Evolutionary conservation across 768 basidiomycete genomes (phyloP), one percentile per base, ranked within the genome.

Genomic region (Termitomyces bulborhizus): DNA sequence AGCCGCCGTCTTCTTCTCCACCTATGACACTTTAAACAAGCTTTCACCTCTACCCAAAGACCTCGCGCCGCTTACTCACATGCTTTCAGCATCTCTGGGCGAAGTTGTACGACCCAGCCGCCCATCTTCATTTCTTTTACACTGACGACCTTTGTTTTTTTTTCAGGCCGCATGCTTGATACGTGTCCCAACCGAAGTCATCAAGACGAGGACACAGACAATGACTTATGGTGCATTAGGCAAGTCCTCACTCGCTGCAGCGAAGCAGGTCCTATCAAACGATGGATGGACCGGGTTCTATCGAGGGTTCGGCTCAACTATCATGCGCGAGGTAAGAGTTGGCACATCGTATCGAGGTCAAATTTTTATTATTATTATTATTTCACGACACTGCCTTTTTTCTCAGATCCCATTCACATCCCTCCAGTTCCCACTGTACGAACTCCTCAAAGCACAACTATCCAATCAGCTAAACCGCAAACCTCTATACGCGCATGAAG

Each of bases 1-100:
- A 98, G 97, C 97, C 55, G 94, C 95, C 4, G 82, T 83, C 0
- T 99, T 99, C 77, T 99, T 99, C 70, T 88, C 90, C 18, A 90
- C 86, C 0, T 99, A 99, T 66, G 95, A 98, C 64, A 81, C 83
- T 6, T 76, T 95, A 62, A 99, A 99, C 69, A 78, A 79, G 52
- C 70, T 67, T n/a, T 67, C 93, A 0, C 90, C 93, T 0, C 63
- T 85, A 3, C 72, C 81, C 0, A 74, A 78, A 1, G 70, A 83
- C 39, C 76, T 93, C 29, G 76, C 79, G 1, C 86, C 93, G 0
- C 64, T 93, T 32, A 76, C 69, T 47, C 75, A 76, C 47, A 74
- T 84, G 76, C 57, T 80, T 16, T 70, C 83, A n/a, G 83, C 83
- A 32, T 84, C 82, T 9, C 61, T 76, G 12, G 83, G 73, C 53